Conservation (phyloP, 345 rosid species). For the Gossypium sturtianum region DNA sequence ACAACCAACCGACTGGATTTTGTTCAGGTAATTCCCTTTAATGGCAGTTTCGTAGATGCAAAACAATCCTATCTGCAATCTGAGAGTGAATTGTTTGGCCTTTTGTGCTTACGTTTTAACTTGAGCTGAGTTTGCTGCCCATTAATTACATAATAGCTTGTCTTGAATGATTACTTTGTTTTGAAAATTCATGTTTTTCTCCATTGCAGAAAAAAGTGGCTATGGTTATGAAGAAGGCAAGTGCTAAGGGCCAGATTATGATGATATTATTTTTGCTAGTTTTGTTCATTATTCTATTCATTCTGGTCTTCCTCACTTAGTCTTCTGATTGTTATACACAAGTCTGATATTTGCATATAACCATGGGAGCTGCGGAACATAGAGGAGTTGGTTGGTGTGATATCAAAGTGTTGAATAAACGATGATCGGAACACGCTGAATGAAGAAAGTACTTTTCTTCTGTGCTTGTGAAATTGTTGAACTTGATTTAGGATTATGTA, state of each 20-base stretch:
- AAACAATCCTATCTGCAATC: background rate
- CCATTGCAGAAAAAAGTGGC: constrained; percentile 84
- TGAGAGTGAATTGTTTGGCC: background rate
- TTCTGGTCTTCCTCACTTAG: constrained; percentile 78
- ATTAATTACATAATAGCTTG: background rate
- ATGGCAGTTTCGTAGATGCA: background rate
- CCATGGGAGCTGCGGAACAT: background rate
- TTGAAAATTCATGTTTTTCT: background rate
- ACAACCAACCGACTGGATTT: constrained; percentile 91
- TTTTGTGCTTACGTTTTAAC: background rate
- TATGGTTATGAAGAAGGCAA: constrained; percentile 93
- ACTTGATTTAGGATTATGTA: background rate
- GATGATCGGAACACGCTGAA: background rate
- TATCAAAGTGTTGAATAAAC: background rate
- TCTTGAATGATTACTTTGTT: background rate
- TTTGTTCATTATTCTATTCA: constrained; percentile 82
- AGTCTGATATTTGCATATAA: background rate
- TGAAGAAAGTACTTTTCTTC: background rate
- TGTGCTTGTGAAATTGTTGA: background rate
- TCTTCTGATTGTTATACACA: background rate
- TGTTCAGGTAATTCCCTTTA: constrained; percentile 62
- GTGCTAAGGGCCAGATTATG: constrained; percentile 46
- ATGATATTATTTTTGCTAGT: constrained; percentile 69
- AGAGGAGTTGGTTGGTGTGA: background rate
- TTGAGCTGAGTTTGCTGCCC: background rate